Conservation (phyloP, 768 basidiomycete species). For the Suillus paluster region DNA sequence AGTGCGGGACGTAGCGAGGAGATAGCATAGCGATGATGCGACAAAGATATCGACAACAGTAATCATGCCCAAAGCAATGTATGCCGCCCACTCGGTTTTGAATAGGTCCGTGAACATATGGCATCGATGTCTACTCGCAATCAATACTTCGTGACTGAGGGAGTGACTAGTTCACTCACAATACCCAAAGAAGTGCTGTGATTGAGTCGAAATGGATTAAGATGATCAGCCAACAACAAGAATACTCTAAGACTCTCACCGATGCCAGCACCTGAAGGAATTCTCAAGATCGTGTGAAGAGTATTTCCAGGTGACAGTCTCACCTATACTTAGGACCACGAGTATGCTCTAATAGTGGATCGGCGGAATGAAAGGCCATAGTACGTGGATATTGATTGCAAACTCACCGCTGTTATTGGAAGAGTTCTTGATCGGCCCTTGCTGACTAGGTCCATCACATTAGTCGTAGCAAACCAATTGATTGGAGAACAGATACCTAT, state of each 20-base stretch:
- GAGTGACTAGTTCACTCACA: background rate
- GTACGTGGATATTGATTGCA: background rate
- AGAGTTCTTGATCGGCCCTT: background rate
- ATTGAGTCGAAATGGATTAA: background rate
- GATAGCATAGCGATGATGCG: background rate
- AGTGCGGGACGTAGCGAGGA: background rate
- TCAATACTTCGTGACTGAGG: background rate
- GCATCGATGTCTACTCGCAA: background rate
- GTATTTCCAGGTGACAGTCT: background rate
- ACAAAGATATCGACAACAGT: background rate
- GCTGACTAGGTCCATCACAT: background rate
- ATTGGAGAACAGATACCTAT: background rate
- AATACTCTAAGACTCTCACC: background rate
- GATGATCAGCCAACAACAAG: background rate
- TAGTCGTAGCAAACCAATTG: too few species aligned
- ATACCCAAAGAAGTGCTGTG: background rate
- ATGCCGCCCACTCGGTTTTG: background rate
- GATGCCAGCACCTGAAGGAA: background rate
- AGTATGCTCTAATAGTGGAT: background rate
- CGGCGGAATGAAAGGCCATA: background rate
- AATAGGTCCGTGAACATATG: background rate
- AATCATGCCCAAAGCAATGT: background rate
- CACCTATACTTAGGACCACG: background rate
- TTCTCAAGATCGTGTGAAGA: background rate
- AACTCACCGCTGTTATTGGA: background rate